Percentiles rank a stretch among this genome's conserved stretches.
These are phyloP conservation scores for Diutina sp. DNA, from an alignment of 1,139 yeast genomes.

Conservation along the genomic window DNA sequence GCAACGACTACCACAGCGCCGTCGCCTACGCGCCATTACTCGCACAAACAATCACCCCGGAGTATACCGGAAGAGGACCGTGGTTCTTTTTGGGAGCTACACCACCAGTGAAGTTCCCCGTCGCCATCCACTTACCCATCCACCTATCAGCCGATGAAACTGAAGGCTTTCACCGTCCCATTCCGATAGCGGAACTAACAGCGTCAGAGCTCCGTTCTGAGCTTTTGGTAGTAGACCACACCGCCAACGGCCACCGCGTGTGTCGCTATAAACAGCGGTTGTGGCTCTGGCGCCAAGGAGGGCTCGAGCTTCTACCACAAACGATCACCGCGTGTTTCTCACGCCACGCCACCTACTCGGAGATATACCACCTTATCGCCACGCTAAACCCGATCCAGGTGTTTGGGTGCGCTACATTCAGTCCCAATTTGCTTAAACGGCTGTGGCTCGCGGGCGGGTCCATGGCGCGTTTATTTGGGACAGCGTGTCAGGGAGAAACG, in stretches of 20 bases:
- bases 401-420: slow-evolving; percentile 31
- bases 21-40: slow-evolving; percentile 4
- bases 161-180: slow-evolving; percentile 15
- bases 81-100: neutral
- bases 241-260: slow-evolving; percentile 15
- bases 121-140: slow-evolving; percentile 25
- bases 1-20: neutral
- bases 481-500: slow-evolving; percentile 13
- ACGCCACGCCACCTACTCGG: slow-evolving; percentile 42
- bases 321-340: slow-evolving; percentile 32
- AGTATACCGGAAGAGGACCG: neutral
- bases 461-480: slow-evolving; percentile 33
- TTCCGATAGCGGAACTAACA: slow-evolving; percentile 9
- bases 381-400: slow-evolving; percentile 31
- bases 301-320: slow-evolving; percentile 23
- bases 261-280: slow-evolving; percentile 11
- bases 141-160: slow-evolving; percentile 25
- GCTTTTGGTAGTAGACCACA: slow-evolving; percentile 9
- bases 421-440: slow-evolving; percentile 1
- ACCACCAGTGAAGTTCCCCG: slow-evolving; percentile 7
- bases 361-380: slow-evolving; percentile 24
- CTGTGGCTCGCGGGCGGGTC: slow-evolving; percentile 31
- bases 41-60: neutral
- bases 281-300: slow-evolving; percentile 18
- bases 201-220: slow-evolving; percentile 7